Conservation (phyloP, 768 basidiomycete species). For the Pisolithus orientalis region DNA sequence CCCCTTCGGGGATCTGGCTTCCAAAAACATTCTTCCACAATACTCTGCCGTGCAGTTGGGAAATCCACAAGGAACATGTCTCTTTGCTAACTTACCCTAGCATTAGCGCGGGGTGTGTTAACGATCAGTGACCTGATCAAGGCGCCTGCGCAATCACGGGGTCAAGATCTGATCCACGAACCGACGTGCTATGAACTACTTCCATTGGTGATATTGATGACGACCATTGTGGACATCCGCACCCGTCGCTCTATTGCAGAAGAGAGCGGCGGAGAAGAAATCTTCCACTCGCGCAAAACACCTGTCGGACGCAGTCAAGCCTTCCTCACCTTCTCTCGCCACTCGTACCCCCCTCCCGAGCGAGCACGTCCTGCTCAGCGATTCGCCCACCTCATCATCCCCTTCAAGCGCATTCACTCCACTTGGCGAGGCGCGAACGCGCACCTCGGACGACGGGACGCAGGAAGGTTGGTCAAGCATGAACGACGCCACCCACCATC, state of each 20-base stretch:
- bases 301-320: conserved; percentile 28
- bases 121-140: too few relatives aligned
- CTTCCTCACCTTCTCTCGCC: conserved; percentile 22
- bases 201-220: too few relatives aligned
- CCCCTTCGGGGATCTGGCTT: too few relatives aligned
- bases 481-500: conserved; percentile 78
- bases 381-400: conserved; percentile 29
- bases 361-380: conserved; percentile 24
- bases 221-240: too few relatives aligned
- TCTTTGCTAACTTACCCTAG: too few relatives aligned
- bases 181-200: too few relatives aligned
- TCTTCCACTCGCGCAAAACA: conserved; percentile 72
- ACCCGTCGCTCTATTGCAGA: conserved; percentile 62
- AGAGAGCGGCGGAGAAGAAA: conserved; percentile 88
- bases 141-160: too few relatives aligned
- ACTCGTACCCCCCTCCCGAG: conserved; percentile 25
- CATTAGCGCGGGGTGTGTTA: too few relatives aligned
- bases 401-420: conserved; percentile 61
- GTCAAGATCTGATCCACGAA: too few relatives aligned
- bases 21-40: too few relatives aligned
- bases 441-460: conserved; percentile 80
- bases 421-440: conserved; percentile 60
- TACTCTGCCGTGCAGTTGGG: too few relatives aligned
- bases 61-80: too few relatives aligned
- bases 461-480: conserved; percentile 88